Evolutionary conservation across 1,284 basidiomycete species (phyloP), one percentile per base, ranked within the genome.

Genomic region (Bjerkandera adusta): DNA sequence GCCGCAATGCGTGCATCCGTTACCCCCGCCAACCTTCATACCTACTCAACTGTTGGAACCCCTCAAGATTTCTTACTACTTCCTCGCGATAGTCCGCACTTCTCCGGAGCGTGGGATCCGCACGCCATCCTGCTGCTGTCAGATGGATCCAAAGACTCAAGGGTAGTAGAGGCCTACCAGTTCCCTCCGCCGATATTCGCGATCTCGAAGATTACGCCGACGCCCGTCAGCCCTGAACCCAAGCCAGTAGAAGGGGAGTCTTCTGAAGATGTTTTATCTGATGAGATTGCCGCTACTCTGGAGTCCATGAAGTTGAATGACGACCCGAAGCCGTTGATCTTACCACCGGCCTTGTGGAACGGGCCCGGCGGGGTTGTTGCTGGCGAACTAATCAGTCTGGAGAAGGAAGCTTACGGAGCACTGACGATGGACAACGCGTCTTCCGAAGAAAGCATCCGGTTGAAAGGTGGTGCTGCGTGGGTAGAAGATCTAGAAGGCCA

Each of bases 41-140:
- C 80, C 45, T 92, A 91, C 56, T 68, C 73, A 5, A 81, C 83
- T 0, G 60, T 67, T 5, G 79, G 81, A 1, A 65, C 80, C 0
- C 75, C 85, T 4, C 85, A 94, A 57, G 92, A 96, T 59, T 93
- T 89, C 60, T 62, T 90, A 10, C 73, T 94, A 16, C 63, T 92
- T 13, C 89, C 93, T 0, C 75, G 77, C 39, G 68, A 72, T 22
- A 88, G 65, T 50, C 91, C 92, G 1, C 86, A 92, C 63, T 88
- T 85, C 60, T 68, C 73, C 34, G 79, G 84, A 8, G 68, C 75
- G 8, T 83, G 76, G 62, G 90, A 95, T 61, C 85, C 92, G 0
- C 69, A 76, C 36, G 75, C 83, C 1, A 81, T 96, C 6, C 49
- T 85, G 7, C 51, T 78, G 21, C 49, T 81, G 4, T 70, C 70